These are phyloP conservation scores for Withania somnifera DNA, from an alignment of 305 asterid genomes.

Conservation along the genomic window DNA sequence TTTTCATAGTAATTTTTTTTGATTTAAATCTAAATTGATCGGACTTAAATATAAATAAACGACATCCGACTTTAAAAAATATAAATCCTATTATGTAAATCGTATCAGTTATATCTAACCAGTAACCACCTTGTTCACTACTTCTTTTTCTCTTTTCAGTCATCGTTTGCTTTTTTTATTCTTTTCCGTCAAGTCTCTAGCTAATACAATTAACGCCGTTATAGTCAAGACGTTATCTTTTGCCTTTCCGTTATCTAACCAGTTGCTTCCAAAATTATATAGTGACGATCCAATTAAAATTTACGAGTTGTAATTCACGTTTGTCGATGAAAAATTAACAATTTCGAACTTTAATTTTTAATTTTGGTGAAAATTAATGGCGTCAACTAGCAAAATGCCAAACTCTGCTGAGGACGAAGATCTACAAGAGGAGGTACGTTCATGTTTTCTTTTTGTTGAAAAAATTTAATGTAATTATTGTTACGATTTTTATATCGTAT, in stretches of 20 bases:
- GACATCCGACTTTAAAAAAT: too few relatives aligned
- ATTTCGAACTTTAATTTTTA: neutral
- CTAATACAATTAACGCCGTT: neutral
- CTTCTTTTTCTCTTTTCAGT: too few relatives aligned
- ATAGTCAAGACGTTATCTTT: neutral
- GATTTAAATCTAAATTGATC: too few relatives aligned
- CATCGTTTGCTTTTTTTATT: too few relatives aligned
- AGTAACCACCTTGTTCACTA: too few relatives aligned
- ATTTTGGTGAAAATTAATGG: constrained; percentile 7
- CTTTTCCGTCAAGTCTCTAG: neutral
- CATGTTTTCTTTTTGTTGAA: neutral
- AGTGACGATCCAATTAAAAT: neutral
- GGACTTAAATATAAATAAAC: too few relatives aligned
- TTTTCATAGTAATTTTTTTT: too few relatives aligned
- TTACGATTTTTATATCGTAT: neutral
- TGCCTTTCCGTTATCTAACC: neutral
- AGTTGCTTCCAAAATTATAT: neutral
- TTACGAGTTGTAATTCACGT: neutral
- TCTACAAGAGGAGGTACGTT: constrained; percentile 20
- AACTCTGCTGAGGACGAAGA: constrained; percentile 10
- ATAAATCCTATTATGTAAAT: too few relatives aligned
- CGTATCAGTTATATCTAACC: too few relatives aligned
- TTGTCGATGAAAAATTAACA: neutral
- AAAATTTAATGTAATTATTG: neutral
- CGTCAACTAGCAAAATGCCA: constrained; percentile 17